These are phyloP conservation scores for Agaricus blazei DNA, from an alignment of 768 basidiomycete species.

Conservation along the genomic window DNA sequence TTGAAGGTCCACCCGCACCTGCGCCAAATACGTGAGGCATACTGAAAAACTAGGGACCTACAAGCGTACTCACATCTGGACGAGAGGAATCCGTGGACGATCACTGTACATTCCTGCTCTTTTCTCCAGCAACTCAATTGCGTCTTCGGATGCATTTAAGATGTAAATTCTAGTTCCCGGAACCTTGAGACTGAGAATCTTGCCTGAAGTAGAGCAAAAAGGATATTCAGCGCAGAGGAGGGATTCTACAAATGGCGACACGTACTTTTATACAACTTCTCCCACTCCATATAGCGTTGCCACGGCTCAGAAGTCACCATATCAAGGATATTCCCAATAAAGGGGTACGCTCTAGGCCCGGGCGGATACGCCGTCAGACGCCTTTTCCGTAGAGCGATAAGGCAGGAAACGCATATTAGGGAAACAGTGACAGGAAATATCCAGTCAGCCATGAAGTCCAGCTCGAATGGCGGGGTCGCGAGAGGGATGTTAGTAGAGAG, in stretches of 20 bases:
- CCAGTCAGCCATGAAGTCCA: not conserved
- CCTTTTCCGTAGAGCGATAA: not conserved
- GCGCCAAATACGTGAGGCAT: not conserved
- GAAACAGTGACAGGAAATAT: not conserved
- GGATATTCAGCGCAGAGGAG: not conserved
- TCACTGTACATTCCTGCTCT: slow-evolving; percentile 3
- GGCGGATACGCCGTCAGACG: not conserved
- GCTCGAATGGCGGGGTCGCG: not conserved
- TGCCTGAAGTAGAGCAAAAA: not conserved
- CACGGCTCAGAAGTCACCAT: not conserved
- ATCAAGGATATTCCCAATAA: slow-evolving; percentile 3
- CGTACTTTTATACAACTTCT: not conserved
- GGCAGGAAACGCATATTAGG: not conserved
- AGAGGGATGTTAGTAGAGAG: not conserved
- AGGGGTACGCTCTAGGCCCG: not conserved
- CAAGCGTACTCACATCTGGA: not conserved
- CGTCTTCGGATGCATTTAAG: slow-evolving; percentile 1
- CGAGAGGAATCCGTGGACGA: not conserved
- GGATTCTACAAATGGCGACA: not conserved
- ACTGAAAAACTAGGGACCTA: not conserved
- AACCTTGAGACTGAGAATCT: not conserved
- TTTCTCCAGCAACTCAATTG: slow-evolving; percentile 3
- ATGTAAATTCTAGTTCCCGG: not conserved
- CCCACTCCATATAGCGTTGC: slow-evolving; percentile 3
- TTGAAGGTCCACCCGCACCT: slow-evolving; percentile 8